phyloP scores from a whole-genome alignment of 2,329 filamentous ascomycete genomes.

The Samsoniella hepiali region DNA sequence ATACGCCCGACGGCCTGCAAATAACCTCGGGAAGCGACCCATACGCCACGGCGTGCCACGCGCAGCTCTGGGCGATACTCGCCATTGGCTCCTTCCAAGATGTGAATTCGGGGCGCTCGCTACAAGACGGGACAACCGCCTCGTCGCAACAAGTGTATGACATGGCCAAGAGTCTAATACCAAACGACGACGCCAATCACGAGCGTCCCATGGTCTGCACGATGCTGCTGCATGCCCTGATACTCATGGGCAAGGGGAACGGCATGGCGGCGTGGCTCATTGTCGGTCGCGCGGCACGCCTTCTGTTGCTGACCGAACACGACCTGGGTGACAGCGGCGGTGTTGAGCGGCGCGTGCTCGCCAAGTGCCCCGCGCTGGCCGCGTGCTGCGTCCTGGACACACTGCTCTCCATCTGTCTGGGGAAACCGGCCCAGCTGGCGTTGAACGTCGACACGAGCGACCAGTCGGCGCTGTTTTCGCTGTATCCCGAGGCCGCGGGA shows the following conservation, averaged over 20 bases:
- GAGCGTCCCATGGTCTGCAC: conserved; percentile 38
- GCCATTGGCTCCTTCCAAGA: conserved; percentile 57
- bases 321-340: conserved; percentile 24
- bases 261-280: conserved; percentile 60
- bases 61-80: conserved; percentile 59
- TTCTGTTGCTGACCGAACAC: conserved; percentile 29
- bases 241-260: conserved; percentile 59
- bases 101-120: conserved; percentile 24
- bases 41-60: conserved; percentile 42
- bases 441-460: conserved; percentile 42
- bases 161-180: conserved; percentile 48
- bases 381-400: conserved; percentile 63
- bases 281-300: conserved; percentile 58
- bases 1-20: conserved; percentile 35
- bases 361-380: conserved; percentile 34
- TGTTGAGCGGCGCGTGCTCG: conserved; percentile 17
- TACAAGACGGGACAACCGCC: background rate
- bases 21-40: conserved; percentile 25
- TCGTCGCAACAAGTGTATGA: conserved; percentile 43
- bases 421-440: conserved; percentile 48
- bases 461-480: conserved; percentile 54
- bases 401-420: conserved; percentile 49
- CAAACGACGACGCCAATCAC: conserved; percentile 45
- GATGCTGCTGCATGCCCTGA: conserved; percentile 56
- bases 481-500: conserved; percentile 71